Evolutionary conservation across 495 filamentous ascomycete genomes (phyloP).

Genomic region (Xylaria nigripes): DNA sequence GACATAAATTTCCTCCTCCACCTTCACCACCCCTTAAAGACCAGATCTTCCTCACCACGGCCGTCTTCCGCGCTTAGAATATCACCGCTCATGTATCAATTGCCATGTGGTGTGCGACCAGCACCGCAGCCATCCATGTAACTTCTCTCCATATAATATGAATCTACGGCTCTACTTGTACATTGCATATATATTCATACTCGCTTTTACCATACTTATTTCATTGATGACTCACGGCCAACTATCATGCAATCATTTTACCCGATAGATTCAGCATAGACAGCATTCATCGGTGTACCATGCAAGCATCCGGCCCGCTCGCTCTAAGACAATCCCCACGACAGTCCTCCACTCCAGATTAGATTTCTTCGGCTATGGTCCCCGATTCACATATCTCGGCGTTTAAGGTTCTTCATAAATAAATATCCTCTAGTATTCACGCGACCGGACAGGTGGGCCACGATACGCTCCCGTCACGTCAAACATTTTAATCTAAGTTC

Average conservation of each 20-base stretch:
- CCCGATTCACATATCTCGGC: too few relatives aligned
- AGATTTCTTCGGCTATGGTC: too few relatives aligned
- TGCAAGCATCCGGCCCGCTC: too few relatives aligned
- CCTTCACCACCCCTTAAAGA: constrained; percentile 25
- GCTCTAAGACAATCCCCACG: too few relatives aligned
- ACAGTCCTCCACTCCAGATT: too few relatives aligned
- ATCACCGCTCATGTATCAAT: not conserved
- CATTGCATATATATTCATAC: constrained; percentile 12
- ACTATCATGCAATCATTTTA: constrained; percentile 21
- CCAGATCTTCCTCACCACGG: constrained; percentile 34
- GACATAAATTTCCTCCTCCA: constrained; percentile 19
- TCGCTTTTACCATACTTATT: constrained; percentile 15
- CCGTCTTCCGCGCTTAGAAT: constrained; percentile 33
- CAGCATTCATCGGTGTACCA: constrained; percentile 13
- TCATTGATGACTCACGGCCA: constrained; percentile 27
- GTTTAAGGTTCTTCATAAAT: too few relatives aligned
- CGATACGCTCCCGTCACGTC: too few relatives aligned
- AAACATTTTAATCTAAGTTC: too few relatives aligned
- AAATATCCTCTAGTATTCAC: too few relatives aligned
- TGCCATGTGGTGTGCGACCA: not conserved
- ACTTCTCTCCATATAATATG: not conserved
- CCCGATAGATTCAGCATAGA: too few relatives aligned
- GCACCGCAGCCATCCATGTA: constrained; percentile 5
- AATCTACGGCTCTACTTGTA: constrained; percentile 6
- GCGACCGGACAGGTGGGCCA: too few relatives aligned